Evolutionary conservation across 345 rosid genomes (phyloP), one percentile per base, ranked within the genome.

Genomic region (Ailanthus altissimus): DNA sequence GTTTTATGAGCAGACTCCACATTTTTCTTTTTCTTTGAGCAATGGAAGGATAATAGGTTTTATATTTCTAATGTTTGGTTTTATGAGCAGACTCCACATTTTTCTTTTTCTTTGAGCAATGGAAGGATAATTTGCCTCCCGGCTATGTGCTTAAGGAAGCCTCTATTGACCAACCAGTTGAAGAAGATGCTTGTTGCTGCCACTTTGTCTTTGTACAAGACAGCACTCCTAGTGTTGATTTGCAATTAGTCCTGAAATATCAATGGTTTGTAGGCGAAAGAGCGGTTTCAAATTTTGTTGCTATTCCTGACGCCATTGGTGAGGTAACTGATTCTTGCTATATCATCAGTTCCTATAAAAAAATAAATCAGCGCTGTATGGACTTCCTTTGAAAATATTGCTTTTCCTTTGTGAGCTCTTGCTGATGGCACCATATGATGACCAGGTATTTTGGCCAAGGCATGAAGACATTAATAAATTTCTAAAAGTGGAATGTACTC

Each of bases 361-460:
- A 32, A 32, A 32, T 32, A 32, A 32, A 32, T 32, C 38, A 50
- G 20, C 60, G 15, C 20, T 62, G 38, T 66, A 23, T 50, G 26
- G 54, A 38, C 11, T 26, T 78, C 53, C 25, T 32, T 40, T 25
- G 57, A 43, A 8, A 60, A 15, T 53, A 7, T 32, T 42, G 4
- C 9, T 47, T 69, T 43, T 61, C 47, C 45, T 66, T 8, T 72
- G 47, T 76, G 57, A 64, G 69, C 23, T 58, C 25, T 60, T 67
- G 56, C 60, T 75, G 36, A 64, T 78, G 54, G 16, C 36, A 58
- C 59, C 58, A 21, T 77, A 32, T 82, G 26, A 58, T 87, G 69
- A 36, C 23, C 84, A 95, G 99, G 96, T 88, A 65, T 95, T 88
- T 83, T 92, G 96, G 98, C 98, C 99, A 76, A 93, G 89, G 87